phyloP scores from a whole-genome alignment of 768 basidiomycete species.

The Lentinula raphanica region DNA sequence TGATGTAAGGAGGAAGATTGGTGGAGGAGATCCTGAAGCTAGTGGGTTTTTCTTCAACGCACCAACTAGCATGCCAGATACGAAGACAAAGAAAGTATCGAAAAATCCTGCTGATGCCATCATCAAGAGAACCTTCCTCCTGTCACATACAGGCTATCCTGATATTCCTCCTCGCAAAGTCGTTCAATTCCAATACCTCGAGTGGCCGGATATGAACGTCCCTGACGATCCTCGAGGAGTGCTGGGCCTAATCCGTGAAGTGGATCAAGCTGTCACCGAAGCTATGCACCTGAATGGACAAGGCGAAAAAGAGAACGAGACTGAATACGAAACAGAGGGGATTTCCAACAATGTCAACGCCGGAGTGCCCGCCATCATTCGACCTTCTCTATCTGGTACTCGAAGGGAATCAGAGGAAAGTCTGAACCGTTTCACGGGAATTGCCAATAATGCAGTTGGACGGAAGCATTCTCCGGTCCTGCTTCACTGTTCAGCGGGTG shows the following conservation, averaged over 20 bases:
- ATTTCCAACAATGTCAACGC: not conserved
- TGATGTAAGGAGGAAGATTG: constrained; percentile 14
- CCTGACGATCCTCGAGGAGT: constrained; percentile 78
- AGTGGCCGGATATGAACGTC: constrained; percentile 97
- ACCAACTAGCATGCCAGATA: constrained; percentile 9
- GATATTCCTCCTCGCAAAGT: constrained; percentile 58
- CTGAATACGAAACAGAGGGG: not conserved
- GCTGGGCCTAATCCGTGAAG: constrained; percentile 66
- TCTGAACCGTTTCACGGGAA: constrained; percentile 50
- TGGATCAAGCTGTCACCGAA: constrained; percentile 44
- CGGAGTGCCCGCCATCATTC: constrained; percentile 1
- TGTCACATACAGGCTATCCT: constrained; percentile 60
- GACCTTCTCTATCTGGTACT: not conserved
- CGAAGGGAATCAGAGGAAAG: constrained; percentile 8
- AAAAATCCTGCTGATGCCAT: constrained; percentile 14
- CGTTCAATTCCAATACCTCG: constrained; percentile 86
- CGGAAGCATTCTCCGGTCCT: constrained; percentile 53
- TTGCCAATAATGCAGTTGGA: constrained; percentile 48
- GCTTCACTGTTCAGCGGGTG: constrained; percentile 90
- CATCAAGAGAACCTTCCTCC: constrained; percentile 62
- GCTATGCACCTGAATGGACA: not conserved
- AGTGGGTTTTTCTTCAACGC: constrained; percentile 32
- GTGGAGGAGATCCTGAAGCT: constrained; percentile 11
- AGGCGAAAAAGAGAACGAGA: not conserved
- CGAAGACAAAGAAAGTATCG: not conserved